Conservation (phyloP, 2,329 filamentous ascomycete species). For the Cercospora zeina region DNA sequence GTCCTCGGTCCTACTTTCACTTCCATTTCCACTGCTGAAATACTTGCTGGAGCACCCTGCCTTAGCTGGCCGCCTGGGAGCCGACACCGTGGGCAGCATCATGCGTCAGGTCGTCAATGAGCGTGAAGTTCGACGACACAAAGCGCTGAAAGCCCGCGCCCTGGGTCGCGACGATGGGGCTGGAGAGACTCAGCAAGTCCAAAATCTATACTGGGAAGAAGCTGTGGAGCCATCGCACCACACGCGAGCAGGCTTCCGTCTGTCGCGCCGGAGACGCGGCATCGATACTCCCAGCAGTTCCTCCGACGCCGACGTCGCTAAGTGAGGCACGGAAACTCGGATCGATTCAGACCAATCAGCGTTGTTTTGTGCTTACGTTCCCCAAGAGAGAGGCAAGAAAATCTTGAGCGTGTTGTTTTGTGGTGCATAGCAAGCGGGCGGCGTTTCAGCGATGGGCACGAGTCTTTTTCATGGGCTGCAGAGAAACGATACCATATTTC, state of each 20-base stretch:
- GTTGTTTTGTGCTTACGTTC: conserved; percentile 4
- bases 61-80: conserved; percentile 51
- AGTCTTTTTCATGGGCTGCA: neutral
- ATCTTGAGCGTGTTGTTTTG: conserved; percentile 19
- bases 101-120: conserved; percentile 48
- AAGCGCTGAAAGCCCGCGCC: conserved; percentile 31
- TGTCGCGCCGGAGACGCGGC: conserved; percentile 36
- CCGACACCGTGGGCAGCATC: conserved; percentile 43
- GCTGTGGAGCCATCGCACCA: conserved; percentile 42
- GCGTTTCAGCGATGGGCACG: conserved; percentile 20
- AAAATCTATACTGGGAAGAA: conserved; percentile 41
- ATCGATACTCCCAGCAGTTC: conserved; percentile 38
- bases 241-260: conserved; percentile 42
- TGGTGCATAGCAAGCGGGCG: conserved; percentile 35
- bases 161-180: conserved; percentile 19
- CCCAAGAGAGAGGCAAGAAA: neutral
- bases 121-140: conserved; percentile 43
- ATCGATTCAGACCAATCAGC: neutral
- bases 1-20: conserved; percentile 67
- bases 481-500: neutral
- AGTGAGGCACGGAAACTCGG: conserved; percentile 7
- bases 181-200: conserved; percentile 20
- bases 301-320: conserved; percentile 29
- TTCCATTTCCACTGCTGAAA: conserved; percentile 68
- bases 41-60: conserved; percentile 63